Base-by-base conservation (phyloP, 2,329 filamentous ascomycete genomes). In the Trichoderma sp. region DNA sequence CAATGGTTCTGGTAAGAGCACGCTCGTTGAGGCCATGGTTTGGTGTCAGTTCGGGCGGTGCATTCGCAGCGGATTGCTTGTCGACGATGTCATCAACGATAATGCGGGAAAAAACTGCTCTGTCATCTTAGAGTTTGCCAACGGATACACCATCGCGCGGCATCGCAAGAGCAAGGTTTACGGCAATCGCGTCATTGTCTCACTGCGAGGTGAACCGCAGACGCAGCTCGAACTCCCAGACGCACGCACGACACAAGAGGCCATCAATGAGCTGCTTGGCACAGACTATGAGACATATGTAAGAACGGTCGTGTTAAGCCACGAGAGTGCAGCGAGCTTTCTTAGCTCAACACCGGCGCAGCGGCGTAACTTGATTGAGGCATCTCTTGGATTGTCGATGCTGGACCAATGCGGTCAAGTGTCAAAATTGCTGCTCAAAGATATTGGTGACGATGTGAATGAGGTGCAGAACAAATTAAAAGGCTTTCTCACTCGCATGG, bases 1-100 rank as follows among this genome's bases (percentile, higher is more conserved):
- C 0, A 79, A 80, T n/a, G 78, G 78, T 12, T 80, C 78, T 6
- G 77, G 78, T 6, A 79, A 80, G 38, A 80, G 78, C 50, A 79
- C 75, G 0, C 24, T 80, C 0, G 29, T 78, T 1, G 75, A 80
- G 24, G 78, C 78, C 18, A 74, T 79, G 5, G 65, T 73, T 2
- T 80, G 77, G 78, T 79, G 75, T 8, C 75, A 78, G 62, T 80
- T 79, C 3, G 78, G 79, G 6, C 62, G 8, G 1, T 79, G 77
- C 3, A 56, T 80, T 24, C 77, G 78, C 18, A 56, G 33, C 21
- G 78, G 77, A 11, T 3, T 80, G 8, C 35, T 31, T 3, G 76
- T 14, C 24, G 71, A 79, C 4, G 78, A 77, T 8, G 76, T 80
- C 18, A 50, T 78, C 68, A 80, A 80, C 12, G 79, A 80, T 3